phyloP scores from a whole-genome alignment of 257 asterid genomes.

The Solanum chmielewskii region DNA sequence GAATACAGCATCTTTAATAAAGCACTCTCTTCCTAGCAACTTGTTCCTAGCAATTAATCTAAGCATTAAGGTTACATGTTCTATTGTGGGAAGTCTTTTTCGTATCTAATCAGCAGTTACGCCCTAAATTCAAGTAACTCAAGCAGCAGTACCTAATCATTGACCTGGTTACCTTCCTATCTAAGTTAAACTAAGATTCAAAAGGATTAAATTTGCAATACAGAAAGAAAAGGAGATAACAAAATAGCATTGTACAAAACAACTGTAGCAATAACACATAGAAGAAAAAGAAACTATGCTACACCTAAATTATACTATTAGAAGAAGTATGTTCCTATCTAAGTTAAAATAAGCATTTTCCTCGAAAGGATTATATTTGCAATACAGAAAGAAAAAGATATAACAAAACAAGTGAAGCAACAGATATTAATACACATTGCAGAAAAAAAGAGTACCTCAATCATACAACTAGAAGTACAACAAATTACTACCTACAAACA shows the following conservation, averaged over 20 bases:
- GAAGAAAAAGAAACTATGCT: not conserved
- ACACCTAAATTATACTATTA: not conserved
- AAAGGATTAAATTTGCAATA: not conserved
- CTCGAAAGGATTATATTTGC: not conserved
- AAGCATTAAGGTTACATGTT: not conserved
- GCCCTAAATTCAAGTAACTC: not conserved
- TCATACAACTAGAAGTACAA: not conserved
- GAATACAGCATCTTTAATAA: not conserved
- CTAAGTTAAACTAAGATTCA: not conserved
- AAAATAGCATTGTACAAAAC: not conserved
- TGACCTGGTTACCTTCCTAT: not conserved
- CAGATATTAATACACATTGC: not conserved
- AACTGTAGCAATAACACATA: not conserved
- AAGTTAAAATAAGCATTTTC: not conserved
- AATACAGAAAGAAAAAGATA: not conserved
- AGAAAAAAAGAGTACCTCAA: not conserved
- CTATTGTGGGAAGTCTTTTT: not conserved
- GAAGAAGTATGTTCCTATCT: not conserved
- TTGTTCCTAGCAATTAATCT: not conserved
- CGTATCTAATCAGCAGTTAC: not conserved
- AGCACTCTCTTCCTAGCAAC: not conserved
- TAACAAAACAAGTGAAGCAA: not conserved
- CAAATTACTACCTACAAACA: not conserved
- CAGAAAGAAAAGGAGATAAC: not conserved
- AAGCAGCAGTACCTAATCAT: not conserved